These are phyloP conservation scores for Fusarium gaditjirri DNA, from an alignment of 2,329 filamentous ascomycete species.

Conservation along the genomic window DNA sequence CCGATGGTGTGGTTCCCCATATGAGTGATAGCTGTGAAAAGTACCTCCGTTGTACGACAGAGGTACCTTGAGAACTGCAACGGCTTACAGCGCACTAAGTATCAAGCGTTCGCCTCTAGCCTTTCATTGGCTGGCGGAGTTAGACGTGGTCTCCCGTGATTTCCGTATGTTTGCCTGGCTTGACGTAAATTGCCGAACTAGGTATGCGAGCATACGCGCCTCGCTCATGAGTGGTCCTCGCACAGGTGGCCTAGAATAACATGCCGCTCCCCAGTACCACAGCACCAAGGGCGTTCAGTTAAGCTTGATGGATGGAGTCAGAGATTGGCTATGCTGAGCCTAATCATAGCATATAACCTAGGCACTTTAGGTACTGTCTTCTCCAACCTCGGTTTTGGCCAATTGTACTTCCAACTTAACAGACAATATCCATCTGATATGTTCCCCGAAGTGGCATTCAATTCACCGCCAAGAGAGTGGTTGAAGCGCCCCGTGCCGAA, in stretches of 20 bases:
- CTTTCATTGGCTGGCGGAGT: background rate
- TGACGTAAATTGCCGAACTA: slow-evolving; percentile 4
- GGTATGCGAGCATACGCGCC: background rate
- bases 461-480: slow-evolving; percentile 25
- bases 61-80: background rate
- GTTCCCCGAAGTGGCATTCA: background rate
- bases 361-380: background rate
- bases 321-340: background rate
- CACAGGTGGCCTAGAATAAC: slow-evolving; percentile 23
- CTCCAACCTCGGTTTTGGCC: background rate
- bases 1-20: background rate
- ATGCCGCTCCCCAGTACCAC: background rate
- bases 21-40: background rate
- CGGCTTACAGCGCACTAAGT: background rate
- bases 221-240: slow-evolving; percentile 14
- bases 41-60: background rate
- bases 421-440: background rate
- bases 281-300: background rate
- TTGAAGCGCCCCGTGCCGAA: slow-evolving; percentile 10
- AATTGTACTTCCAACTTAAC: background rate
- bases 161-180: slow-evolving; percentile 7
- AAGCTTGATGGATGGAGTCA: slow-evolving; percentile 1
- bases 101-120: background rate
- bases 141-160: background rate
- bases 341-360: background rate